phyloP scores from a whole-genome alignment of 192 early-diverging fungal species.

The Obelidium mucronatum region DNA sequence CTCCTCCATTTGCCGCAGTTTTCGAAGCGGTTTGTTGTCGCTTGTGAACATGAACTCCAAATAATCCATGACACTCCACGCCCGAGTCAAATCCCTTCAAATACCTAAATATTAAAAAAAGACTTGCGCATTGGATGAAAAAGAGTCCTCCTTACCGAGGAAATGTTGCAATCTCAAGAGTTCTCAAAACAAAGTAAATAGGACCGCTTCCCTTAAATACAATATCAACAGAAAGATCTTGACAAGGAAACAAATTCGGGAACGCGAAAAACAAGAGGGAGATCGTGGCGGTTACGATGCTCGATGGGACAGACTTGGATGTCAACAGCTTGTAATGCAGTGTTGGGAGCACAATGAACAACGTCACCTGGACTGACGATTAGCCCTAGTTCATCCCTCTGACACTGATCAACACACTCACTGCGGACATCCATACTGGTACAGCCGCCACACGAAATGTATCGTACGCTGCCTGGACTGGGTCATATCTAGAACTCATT shows the following conservation, averaged over 20 bases:
- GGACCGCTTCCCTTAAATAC: not conserved
- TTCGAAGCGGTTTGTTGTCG: not conserved
- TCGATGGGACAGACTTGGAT: not conserved
- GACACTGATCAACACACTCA: too few relatives aligned
- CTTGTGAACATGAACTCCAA: slow-evolving; percentile 8
- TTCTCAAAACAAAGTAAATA: not conserved
- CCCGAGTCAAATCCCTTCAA: not conserved
- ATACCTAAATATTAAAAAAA: too few relatives aligned
- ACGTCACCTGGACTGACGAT: not conserved
- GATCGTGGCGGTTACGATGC: not conserved
- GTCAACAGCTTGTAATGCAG: not conserved
- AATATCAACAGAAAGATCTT: not conserved
- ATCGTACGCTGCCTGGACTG: too few relatives aligned
- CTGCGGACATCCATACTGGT: too few relatives aligned
- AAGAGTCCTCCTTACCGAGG: not conserved
- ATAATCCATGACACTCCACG: slow-evolving; percentile 8
- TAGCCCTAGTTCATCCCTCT: too few relatives aligned
- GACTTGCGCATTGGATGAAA: too few relatives aligned
- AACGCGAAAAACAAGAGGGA: not conserved
- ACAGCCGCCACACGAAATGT: too few relatives aligned
- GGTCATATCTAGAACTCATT: too few relatives aligned
- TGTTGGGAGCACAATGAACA: not conserved
- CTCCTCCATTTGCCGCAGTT: not conserved
- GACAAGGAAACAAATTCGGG: not conserved
- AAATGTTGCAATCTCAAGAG: slow-evolving; percentile 2